phyloP scores from a whole-genome alignment of 78 protist species.

The Polysphondylium violaceum region DNA sequence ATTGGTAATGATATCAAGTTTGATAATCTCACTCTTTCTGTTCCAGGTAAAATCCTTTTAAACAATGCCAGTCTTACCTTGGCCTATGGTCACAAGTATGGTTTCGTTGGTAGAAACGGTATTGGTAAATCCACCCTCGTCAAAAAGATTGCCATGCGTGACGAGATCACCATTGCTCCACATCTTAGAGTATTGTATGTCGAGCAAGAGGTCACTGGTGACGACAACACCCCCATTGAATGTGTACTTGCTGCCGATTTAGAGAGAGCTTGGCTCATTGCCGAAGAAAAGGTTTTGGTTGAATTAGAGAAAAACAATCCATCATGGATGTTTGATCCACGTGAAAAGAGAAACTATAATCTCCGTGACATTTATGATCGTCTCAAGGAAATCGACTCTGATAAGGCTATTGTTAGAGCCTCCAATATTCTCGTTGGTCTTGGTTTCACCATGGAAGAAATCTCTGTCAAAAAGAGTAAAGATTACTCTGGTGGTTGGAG shows the following conservation, averaged over 20 bases:
- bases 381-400: slow-evolving; percentile 82
- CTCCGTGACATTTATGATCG: slow-evolving; percentile 82
- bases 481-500: slow-evolving; percentile 97
- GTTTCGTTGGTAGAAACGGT: slow-evolving; percentile 96
- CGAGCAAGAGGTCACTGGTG: slow-evolving; percentile 93
- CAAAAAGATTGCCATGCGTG: slow-evolving; percentile 83
- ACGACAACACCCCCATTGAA: slow-evolving; percentile 86
- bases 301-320: slow-evolving; percentile 52
- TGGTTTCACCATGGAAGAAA: slow-evolving; percentile 85
- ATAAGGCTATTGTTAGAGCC: slow-evolving; percentile 81
- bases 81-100: slow-evolving; percentile 87
- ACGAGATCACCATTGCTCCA: slow-evolving; percentile 82
- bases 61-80: slow-evolving; percentile 65
- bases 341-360: slow-evolving; percentile 74
- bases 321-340: slow-evolving; percentile 59
- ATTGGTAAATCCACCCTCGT: slow-evolving; percentile 96
- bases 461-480: slow-evolving; percentile 44
- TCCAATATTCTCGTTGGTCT: slow-evolving; percentile 86
- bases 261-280: slow-evolving; percentile 86
- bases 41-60: slow-evolving; percentile 83
- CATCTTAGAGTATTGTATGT: slow-evolving; percentile 90
- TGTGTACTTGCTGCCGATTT: slow-evolving; percentile 88
- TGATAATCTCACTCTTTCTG: slow-evolving; percentile 70
- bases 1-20: slow-evolving; percentile 81
- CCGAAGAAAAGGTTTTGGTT: slow-evolving; percentile 72